Evolutionary conservation across 78 protist genomes (phyloP).

Genomic region (Dictyostelium intermedium): DNA sequence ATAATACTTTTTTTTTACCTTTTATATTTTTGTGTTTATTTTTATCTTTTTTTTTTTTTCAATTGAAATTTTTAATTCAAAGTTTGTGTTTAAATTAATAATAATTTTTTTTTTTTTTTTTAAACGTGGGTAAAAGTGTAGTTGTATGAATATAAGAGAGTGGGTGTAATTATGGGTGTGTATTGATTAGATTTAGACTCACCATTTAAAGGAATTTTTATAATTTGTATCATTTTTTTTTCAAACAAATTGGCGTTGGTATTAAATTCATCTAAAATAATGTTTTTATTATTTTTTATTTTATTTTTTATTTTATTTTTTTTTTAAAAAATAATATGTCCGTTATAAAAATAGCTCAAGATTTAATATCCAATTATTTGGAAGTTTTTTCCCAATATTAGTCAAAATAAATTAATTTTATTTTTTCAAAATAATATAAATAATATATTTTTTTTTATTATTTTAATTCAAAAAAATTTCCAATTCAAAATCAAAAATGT

Average conservation of each 20-base stretch:
- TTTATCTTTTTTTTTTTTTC: too few species aligned
- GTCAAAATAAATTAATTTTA: neutral
- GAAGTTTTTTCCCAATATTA: neutral
- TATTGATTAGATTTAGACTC: neutral
- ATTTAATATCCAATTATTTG: neutral
- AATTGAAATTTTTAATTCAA: too few species aligned
- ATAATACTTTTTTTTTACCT: neutral
- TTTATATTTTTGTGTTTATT: too few species aligned
- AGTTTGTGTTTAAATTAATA: neutral
- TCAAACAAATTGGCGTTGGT: neutral
- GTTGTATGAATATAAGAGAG: neutral
- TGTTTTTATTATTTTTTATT: neutral
- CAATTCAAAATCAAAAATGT: neutral
- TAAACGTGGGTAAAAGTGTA: neutral
- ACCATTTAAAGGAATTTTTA: neutral
- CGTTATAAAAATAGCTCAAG: neutral
- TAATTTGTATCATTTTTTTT: too few species aligned
- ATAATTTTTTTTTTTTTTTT: too few species aligned
- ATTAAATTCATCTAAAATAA: neutral
- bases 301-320: too few species aligned
- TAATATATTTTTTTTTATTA: neutral
- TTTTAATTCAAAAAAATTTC: neutral
- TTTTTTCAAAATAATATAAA: neutral
- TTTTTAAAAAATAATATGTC: neutral
- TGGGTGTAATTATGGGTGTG: neutral